Evolutionary conservation across 1,139 yeast genomes (phyloP).

Genomic region (Yamadazyma spencermartinsiae): DNA sequence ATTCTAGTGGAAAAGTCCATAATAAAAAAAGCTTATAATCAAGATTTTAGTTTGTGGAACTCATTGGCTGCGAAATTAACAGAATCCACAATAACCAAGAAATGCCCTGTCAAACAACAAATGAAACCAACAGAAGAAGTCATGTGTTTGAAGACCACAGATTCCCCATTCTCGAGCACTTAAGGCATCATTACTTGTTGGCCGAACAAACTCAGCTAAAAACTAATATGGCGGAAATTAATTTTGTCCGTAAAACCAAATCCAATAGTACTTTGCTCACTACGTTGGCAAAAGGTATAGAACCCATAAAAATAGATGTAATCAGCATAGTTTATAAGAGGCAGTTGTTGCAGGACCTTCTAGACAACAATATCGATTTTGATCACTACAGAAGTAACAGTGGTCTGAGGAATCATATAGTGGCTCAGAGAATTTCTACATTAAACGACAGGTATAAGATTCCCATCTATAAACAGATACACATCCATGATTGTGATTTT

Average conservation of each 20-base stretch:
- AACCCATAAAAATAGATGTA: background rate
- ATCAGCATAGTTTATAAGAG: conserved; percentile 10
- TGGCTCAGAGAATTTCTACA: background rate
- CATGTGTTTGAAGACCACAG: background rate
- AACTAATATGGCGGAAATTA: background rate
- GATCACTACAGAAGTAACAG: conserved; percentile 14
- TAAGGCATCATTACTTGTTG: background rate
- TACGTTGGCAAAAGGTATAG: background rate
- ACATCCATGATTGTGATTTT: conserved; percentile 17
- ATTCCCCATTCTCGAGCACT: background rate
- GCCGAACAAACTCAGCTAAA: background rate
- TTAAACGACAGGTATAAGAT: conserved; percentile 8
- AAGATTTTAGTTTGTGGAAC: background rate
- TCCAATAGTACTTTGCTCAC: background rate
- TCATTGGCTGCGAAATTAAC: conserved; percentile 4
- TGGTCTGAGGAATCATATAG: background rate
- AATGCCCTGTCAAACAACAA: background rate
- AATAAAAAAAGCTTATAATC: background rate
- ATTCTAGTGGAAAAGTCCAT: conserved; percentile 8
- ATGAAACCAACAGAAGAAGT: too few relatives aligned
- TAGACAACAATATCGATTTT: conserved; percentile 4
- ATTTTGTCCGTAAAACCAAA: background rate
- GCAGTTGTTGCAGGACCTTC: conserved; percentile 12
- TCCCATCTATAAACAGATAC: conserved; percentile 4
- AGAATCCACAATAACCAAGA: background rate